Base-by-base conservation (phyloP, 352 stramenopile species). In the Phytopythium boreale region DNA sequence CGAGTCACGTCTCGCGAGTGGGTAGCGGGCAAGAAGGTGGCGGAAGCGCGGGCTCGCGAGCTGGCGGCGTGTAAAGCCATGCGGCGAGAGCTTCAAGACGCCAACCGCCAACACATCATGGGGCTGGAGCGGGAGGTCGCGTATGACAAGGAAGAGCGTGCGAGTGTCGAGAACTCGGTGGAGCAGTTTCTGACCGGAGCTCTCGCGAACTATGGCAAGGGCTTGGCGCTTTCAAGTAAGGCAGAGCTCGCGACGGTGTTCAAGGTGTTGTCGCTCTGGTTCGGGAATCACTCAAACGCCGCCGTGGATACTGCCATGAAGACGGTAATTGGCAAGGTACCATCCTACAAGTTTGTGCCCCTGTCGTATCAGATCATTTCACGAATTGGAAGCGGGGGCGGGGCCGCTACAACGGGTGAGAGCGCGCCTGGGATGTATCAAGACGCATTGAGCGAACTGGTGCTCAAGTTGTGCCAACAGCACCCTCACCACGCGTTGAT, bases 311-410 rank as follows among this genome's bases (percentile, higher is more conserved):
- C 77, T 9, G 75, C 97, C n/a, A 82, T 98, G 26, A 80, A 88
- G 44, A 66, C 87, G 1, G 74, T 98, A 5, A 74, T 92, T 26
- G 71, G 87, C 4, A 65, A 74, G 37, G 93, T 99, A 12, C 88
- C 96, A 36, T 98, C 89, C 17, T 99, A 97, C 83, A 97, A 98
- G 67, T 98, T 99, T 64, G 88, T 99, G 27, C 95, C 96, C 20
- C 75, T 99, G 12, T 97, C 92, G 20, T 99, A 99, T 70, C 97
- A 99, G 80, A 94, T 99, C 26, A 98, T 99, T 59, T 98, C 97
- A 26, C 83, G 97, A 0, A 90, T 99, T 24, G 97, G 90, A 37
- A 83, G 68, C 56, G 63, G 63, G 47, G 59, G 67, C 57, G 62
- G 55, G 8, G 36, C n/a, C 2, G 4, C 36, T 2, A 20, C 34